Evolutionary conservation across 164 flowering plant species (phyloP).

Genomic region (Sextonia rubra): DNA sequence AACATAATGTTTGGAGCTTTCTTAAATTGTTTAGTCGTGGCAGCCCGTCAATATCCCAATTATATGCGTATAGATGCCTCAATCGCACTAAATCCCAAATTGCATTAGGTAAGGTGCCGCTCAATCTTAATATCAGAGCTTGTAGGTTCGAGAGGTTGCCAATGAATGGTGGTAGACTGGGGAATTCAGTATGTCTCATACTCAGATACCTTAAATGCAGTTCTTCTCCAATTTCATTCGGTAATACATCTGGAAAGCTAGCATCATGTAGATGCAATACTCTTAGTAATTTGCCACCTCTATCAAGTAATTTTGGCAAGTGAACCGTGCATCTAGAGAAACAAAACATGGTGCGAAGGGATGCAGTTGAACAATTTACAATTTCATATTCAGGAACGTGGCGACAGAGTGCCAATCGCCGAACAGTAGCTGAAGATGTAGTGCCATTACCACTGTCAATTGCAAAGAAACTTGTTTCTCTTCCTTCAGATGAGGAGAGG

Average conservation of each 20-base stretch:
- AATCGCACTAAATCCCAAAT: constrained; percentile 19
- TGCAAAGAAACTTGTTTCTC: constrained; percentile 2
- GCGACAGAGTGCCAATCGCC: constrained; percentile 2
- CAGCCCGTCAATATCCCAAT: not conserved
- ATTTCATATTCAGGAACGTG: not conserved
- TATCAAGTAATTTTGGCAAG: not conserved
- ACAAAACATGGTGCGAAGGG: constrained; percentile 5
- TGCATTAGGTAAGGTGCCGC: not conserved
- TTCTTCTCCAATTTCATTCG: constrained; percentile 14
- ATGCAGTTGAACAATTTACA: not conserved
- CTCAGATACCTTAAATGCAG: constrained; percentile 25
- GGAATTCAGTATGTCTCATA: not conserved
- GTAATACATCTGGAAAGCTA: no score
- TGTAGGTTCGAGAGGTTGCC: constrained; percentile 16
- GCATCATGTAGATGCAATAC: constrained; percentile 4
- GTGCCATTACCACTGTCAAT: not conserved
- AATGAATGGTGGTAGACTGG: constrained; percentile 14
- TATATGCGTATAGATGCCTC: constrained; percentile 7
- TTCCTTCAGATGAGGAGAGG: constrained; percentile 1
- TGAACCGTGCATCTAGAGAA: not conserved
- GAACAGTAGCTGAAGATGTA: not conserved
- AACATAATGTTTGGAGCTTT: constrained; percentile 15
- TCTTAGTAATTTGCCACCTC: constrained; percentile 1
- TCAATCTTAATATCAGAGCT: constrained; percentile 11
- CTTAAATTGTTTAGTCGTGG: not conserved